Base-by-base conservation (phyloP, 164 flowering plant genomes). In the Aristolochia californica region DNA sequence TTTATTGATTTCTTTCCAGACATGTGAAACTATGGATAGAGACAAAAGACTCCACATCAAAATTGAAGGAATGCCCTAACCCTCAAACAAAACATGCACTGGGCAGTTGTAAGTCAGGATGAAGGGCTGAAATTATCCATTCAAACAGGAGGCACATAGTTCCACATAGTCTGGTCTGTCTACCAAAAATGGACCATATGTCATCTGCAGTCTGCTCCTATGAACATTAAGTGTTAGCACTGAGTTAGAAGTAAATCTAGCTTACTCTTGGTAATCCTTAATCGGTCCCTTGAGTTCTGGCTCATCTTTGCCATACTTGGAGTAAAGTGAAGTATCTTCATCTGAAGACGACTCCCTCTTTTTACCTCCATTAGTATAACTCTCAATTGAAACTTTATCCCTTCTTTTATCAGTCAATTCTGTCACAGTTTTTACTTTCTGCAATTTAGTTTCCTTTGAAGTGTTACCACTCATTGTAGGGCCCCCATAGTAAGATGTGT, bases 281-380 rank as follows among this genome's bases (percentile, higher is more conserved):
- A 94, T 86, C 62, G 91, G 81, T 44, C 86, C 97, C 69, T 77
- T 94, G 45, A 86, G 78, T 58, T 90, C 96, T 34, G 99, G 95
- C 53, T 74, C 77, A 59, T 84, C 83, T 77, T 88, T 94, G 48
- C 86, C 97, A 75, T 83, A 94, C 76, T 86, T 88, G 13, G 77
- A 72, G 66, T 79, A 94, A 18, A 84, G 68, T 65, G 63, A 76
- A 62, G 66, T 71, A 45, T 73, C 85, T 50, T 87, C 95, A 62
- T 84, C 91, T 11, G 90, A 80, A 66, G 83, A 85, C 52, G 83
- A 78, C 43, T 72, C 85, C 68, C 75, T 77, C 68, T 61, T 83
- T 62, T 77, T 78, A 52, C 38, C 69, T 48, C 68, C 73, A 52
- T 67, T 66, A 13, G 67, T 62, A 52, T 61, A 63, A 34, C 56